Percentiles rank a stretch among this genome's conserved stretches.
Evolutionary conservation across 345 rosid species (phyloP).

Genomic region (Clausena lansium): DNA sequence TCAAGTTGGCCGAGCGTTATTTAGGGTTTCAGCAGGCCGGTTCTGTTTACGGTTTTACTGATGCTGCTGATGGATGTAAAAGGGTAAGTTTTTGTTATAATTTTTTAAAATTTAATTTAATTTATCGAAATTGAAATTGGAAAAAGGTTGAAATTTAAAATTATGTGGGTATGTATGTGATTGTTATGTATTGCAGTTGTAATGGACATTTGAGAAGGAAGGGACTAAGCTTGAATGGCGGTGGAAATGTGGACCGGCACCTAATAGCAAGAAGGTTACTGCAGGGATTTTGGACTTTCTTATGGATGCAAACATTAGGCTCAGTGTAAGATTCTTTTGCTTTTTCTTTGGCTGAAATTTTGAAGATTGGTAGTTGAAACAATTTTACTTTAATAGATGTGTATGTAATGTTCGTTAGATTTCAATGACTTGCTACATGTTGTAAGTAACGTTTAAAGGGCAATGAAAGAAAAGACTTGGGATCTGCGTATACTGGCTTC

Average conservation of each 20-base stretch:
- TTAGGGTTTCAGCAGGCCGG: conserved; percentile 76
- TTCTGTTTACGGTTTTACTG: conserved; percentile 68
- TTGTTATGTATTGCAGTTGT: conserved; percentile 45
- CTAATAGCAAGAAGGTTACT: conserved; percentile 49
- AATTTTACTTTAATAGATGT: background rate
- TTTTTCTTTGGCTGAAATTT: background rate
- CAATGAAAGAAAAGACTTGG: background rate
- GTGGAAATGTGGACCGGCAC: conserved; percentile 70
- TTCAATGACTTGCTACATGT: background rate
- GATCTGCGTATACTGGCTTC: background rate
- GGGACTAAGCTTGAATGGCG: conserved; percentile 91
- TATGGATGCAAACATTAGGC: conserved; percentile 76
- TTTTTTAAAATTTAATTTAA: background rate
- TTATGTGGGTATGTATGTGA: background rate
- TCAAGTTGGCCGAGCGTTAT: conserved; percentile 64
- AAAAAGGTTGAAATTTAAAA: background rate
- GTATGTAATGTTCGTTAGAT: background rate
- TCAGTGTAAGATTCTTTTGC: conserved; percentile 48
- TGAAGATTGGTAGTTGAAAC: background rate
- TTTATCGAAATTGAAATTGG: background rate
- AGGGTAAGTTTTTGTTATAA: conserved; percentile 55
- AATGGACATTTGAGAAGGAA: conserved; percentile 90
- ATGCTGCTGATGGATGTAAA: conserved; percentile 66
- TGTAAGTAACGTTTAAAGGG: background rate
- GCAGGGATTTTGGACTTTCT: conserved; percentile 75